Evolutionary conservation across 257 asterid genomes (phyloP), one percentile per base, ranked within the genome.

Genomic region (Agastache rugosa): DNA sequence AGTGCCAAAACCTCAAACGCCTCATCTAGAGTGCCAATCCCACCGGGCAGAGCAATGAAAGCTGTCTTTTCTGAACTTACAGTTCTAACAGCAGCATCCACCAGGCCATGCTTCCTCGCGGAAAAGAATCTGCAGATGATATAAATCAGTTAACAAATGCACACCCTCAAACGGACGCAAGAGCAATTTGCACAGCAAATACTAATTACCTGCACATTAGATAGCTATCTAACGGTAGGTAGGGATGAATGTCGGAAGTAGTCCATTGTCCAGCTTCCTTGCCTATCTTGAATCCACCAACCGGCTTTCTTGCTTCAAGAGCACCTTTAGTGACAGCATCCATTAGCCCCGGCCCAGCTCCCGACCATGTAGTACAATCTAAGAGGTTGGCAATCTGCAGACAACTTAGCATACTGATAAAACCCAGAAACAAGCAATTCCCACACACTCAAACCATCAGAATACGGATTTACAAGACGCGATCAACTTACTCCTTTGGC

Each of bases 221-320:
- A 75, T 90, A 95, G 70, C 74, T 84, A 59, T 87, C 88, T 6
- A 71, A 68, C 12, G 97, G 98, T 68, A 95, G 83, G 78, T 92
- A 90, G 0, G 97, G 89, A 72, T 92, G 98, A 62, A 85, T 72
- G 69, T 86, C 85, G 5, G 96, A 77, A 42, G 96, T 80, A 4
- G 89, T 88, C 97, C 98, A 94, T 77, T 92, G 96, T 58, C 98
- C 97, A 59, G 97, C 98, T 85, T 94, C 99, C 77, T 79, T 89
- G 71, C 84, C 89, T 68, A 92, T 94, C 88, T 90, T 94, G 79
- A 94, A 89, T 54, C 99, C 99, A 44, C 96, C 99, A 75, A 94
- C 97, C 0, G 89, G 89, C 85, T 86, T 92, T 19, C 90, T 91
- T 39, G 97, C 92, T 83, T 83, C 77, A 35, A 94, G 80, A 75